These are phyloP conservation scores for Alternaria sp. DNA, from an alignment of 2,329 filamentous ascomycete genomes.

Conservation along the genomic window DNA sequence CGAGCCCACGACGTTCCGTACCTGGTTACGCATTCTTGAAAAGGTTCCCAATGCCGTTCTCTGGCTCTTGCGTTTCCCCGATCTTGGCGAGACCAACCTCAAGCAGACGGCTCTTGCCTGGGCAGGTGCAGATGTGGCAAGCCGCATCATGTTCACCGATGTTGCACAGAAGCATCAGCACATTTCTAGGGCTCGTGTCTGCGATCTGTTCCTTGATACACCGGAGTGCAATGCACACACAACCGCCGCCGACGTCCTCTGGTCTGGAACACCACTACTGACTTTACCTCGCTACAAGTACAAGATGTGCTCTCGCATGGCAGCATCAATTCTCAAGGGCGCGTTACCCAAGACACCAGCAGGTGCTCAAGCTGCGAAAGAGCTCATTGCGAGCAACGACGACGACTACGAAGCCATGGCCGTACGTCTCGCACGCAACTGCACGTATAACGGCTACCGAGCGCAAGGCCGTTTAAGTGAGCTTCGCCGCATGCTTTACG, in stretches of 20 bases:
- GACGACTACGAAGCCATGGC: slow-evolving; percentile 78
- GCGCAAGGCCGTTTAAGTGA: slow-evolving; percentile 73
- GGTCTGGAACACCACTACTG: slow-evolving; percentile 92
- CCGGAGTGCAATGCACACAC: slow-evolving; percentile 99
- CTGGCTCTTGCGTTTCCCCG: slow-evolving; percentile 96
- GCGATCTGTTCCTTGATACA: slow-evolving; percentile 94
- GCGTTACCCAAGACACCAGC: slow-evolving; percentile 76
- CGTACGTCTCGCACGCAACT: slow-evolving; percentile 42
- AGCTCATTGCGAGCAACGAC: slow-evolving; percentile 80
- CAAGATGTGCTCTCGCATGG: slow-evolving; percentile 99
- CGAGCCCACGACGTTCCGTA: slow-evolving; percentile 93
- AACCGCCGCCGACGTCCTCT: slow-evolving; percentile 93
- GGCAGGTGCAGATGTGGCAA: slow-evolving; percentile 85
- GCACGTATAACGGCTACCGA: slow-evolving; percentile 41
- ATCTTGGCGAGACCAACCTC: slow-evolving; percentile 87
- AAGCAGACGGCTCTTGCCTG: slow-evolving; percentile 79
- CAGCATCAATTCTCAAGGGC: slow-evolving; percentile 89
- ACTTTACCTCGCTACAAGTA: slow-evolving; percentile 91
- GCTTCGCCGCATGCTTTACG: slow-evolving; percentile 80
- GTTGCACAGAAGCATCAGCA: slow-evolving; percentile 95
- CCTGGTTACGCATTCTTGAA: slow-evolving; percentile 90
- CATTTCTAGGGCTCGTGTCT: slow-evolving; percentile 88
- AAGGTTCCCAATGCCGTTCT: slow-evolving; percentile 85
- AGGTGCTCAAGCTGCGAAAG: slow-evolving; percentile 71
- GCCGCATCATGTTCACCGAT: slow-evolving; percentile 91